These are phyloP conservation scores for Hypoxylon sp. DNA, from an alignment of 2,329 filamentous ascomycete genomes.

Conservation along the genomic window DNA sequence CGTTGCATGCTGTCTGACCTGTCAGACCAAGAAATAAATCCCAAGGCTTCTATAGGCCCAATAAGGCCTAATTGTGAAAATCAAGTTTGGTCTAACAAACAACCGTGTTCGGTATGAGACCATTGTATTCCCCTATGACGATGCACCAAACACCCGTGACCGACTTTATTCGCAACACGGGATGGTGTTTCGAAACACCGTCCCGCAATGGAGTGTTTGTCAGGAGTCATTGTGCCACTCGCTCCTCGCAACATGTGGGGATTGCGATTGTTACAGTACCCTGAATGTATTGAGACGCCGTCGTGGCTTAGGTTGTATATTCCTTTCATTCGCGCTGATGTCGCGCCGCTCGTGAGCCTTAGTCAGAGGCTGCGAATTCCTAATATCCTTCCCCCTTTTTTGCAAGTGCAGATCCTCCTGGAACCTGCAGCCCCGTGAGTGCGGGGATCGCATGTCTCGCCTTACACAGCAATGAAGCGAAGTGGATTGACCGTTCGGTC, in stretches of 20 bases:
- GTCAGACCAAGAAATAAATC: slow-evolving; percentile 30
- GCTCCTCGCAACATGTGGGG: slow-evolving; percentile 21
- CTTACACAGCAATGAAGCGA: background rate
- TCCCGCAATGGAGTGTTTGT: slow-evolving; percentile 18
- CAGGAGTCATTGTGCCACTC: slow-evolving; percentile 16
- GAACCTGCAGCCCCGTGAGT: background rate
- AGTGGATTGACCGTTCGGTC: slow-evolving; percentile 26
- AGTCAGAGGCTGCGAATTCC: slow-evolving; percentile 20
- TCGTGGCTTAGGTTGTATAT: slow-evolving; percentile 4
- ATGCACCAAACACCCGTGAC: slow-evolving; percentile 20
- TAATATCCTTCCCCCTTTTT: background rate
- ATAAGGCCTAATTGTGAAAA: slow-evolving; percentile 1
- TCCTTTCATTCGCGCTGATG: slow-evolving; percentile 5
- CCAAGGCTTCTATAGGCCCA: slow-evolving; percentile 26
- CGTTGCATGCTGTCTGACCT: slow-evolving; percentile 39
- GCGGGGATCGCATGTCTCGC: slow-evolving; percentile 3
- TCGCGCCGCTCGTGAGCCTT: slow-evolving; percentile 13
- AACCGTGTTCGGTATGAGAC: slow-evolving; percentile 9
- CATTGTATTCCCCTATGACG: slow-evolving; percentile 28
- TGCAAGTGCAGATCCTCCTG: slow-evolving; percentile 1
- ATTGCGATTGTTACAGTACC: slow-evolving; percentile 17
- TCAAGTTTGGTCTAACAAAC: slow-evolving; percentile 23
- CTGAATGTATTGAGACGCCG: slow-evolving; percentile 1
- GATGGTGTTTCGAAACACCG: slow-evolving; percentile 35
- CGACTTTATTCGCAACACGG: slow-evolving; percentile 31